A percentile compares a stretch with the other conserved stretches of the same genome.
These are phyloP conservation scores for Cavenderia fasciculata DNA, from an alignment of 78 protist genomes.

Conservation along the genomic window DNA sequence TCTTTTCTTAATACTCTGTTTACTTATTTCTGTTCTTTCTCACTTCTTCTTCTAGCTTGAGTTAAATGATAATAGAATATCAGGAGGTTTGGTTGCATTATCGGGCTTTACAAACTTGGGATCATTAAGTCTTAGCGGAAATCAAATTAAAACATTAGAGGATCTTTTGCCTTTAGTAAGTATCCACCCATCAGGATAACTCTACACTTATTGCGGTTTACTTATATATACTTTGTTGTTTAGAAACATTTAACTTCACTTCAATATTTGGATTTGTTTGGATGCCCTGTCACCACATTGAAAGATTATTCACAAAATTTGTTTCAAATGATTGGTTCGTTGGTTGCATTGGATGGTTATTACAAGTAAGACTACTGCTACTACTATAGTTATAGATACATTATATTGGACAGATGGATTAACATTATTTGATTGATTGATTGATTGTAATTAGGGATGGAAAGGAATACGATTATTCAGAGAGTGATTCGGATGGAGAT, in stretches of 20 bases:
- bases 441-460: constrained; percentile 46
- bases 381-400: background rate
- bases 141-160: constrained; percentile 53
- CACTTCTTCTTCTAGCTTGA: constrained; percentile 22
- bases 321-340: constrained; percentile 42
- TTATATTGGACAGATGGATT: too few relatives aligned
- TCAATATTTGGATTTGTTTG: constrained; percentile 66
- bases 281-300: constrained; percentile 62
- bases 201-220: background rate
- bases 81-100: constrained; percentile 60
- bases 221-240: background rate
- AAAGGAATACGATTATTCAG: constrained; percentile 35
- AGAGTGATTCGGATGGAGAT: constrained; percentile 35
- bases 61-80: constrained; percentile 76
- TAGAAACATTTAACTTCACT: constrained; percentile 26
- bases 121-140: constrained; percentile 68
- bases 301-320: constrained; percentile 31
- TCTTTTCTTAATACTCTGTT: background rate
- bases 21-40: background rate
- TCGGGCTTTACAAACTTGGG: constrained; percentile 18
- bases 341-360: constrained; percentile 54
- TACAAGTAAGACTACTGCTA: constrained; percentile 23
- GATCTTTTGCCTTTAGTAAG: constrained; percentile 62
- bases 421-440: too few relatives aligned
- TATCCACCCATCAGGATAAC: background rate